Evolutionary conservation across 176 grass and related monocot genomes (phyloP), one percentile per base, ranked within the genome.

Genomic region (Ensete ventricosum): DNA sequence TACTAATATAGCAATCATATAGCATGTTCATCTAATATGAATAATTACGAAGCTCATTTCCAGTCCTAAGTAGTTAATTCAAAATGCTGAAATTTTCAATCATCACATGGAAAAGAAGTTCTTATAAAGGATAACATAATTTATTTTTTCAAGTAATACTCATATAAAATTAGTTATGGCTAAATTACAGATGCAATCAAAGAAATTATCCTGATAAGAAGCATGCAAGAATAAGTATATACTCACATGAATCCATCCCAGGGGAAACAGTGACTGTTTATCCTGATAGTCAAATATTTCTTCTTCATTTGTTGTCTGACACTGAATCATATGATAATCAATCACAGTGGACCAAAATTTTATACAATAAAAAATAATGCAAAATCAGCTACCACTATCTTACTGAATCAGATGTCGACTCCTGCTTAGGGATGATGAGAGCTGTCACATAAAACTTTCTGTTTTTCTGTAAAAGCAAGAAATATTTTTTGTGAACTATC

Each of bases 291-390:
- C 81, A 50, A 88, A 88, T 73, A 88, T 82, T 77, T 88, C 86
- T 64, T 88, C 86, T 81, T 88, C 86, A 55, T 88, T 88, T 74
- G 86, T 88, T n/a, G 86, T 88, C 69, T 80, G 79, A 73, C 82
- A 84, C 78, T 88, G 72, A 53, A 63, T 49, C 22, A 25, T 17
- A n/a, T 16, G 55, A 64, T 48, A 27, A 27, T 53, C 63, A 69
- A 70, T 76, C 60, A 75, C 19, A 66, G 57, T 70, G 10, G 62
- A 49, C 53, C 20, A 80, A 65, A 16, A 77, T 71, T 59, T 65
- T 63, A 49, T 50, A 50, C 5, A 10, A 70, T 52, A 14, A 9
- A 55, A 53, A 77, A 22, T 21, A 81, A 34, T 54, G 53, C 52
- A 77, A 58, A 69, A 50, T 55, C 55, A 8, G 19, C 16, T 19